These are phyloP conservation scores for Ochromonas danica DNA, from an alignment of 108 stramenopile genomes.

Conservation along the genomic window DNA sequence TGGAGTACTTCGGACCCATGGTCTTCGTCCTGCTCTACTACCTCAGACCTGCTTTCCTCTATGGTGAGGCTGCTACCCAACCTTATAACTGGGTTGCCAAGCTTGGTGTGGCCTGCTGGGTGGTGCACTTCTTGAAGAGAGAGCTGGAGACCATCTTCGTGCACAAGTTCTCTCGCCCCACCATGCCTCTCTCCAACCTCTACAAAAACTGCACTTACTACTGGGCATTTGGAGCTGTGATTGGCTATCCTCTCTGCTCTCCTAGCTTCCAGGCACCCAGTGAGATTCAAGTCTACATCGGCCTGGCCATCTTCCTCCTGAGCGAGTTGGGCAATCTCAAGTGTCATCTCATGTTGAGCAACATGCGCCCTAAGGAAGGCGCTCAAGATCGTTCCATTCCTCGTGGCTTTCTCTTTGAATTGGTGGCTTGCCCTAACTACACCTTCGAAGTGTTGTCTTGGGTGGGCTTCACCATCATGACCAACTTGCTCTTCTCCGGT, in stretches of 20 bases:
- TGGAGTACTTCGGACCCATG: constrained; percentile 43
- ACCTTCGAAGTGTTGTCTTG: constrained; percentile 41
- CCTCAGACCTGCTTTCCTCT: constrained; percentile 30
- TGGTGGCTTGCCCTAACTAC: constrained; percentile 48
- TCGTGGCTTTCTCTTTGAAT: constrained; percentile 37
- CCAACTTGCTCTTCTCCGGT: neutral
- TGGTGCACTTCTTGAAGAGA: constrained; percentile 40
- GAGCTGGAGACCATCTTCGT: constrained; percentile 42
- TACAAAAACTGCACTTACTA: constrained; percentile 49
- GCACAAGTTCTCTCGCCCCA: constrained; percentile 40
- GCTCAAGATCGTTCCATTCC: constrained; percentile 4
- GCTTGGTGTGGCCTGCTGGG: constrained; percentile 4
- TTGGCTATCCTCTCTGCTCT: constrained; percentile 36
- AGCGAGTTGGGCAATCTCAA: constrained; percentile 33
- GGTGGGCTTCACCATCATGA: constrained; percentile 29
- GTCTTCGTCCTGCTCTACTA: constrained; percentile 34
- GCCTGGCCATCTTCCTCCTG: constrained; percentile 18
- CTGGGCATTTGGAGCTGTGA: constrained; percentile 22
- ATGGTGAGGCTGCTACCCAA: neutral
- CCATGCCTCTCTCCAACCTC: constrained; percentile 44
- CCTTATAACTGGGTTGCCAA: neutral
- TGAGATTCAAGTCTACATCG: neutral
- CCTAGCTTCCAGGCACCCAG: neutral
- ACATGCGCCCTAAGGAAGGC: constrained; percentile 23
- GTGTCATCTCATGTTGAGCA: constrained; percentile 35